These are phyloP conservation scores for Lepidopterella palustris DNA, from an alignment of 495 filamentous ascomycete genomes.

Conservation along the genomic window DNA sequence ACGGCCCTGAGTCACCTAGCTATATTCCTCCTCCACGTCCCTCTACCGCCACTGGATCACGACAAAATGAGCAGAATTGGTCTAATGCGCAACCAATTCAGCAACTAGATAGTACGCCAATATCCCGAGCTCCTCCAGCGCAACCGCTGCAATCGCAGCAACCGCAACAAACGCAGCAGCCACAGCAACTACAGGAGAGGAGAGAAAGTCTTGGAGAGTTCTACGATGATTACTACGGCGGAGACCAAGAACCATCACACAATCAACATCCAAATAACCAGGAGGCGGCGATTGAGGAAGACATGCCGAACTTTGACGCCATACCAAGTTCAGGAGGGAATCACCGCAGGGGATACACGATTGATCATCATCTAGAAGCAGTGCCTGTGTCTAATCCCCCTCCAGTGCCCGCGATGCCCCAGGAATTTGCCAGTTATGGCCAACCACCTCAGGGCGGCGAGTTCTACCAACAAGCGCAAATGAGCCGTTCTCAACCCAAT, in stretches of 20 bases:
- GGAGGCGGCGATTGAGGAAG: slow-evolving; percentile 40
- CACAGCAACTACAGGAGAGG: slow-evolving; percentile 14
- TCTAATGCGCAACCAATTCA: slow-evolving; percentile 13
- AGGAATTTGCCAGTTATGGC: neutral
- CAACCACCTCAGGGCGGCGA: slow-evolving; percentile 36
- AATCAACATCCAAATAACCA: slow-evolving; percentile 11
- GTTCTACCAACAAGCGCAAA: slow-evolving; percentile 39
- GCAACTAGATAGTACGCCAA: slow-evolving; percentile 31
- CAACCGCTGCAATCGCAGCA: slow-evolving; percentile 15
- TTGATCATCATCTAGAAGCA: slow-evolving; percentile 47
- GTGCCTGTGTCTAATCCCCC: neutral
- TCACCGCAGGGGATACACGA: slow-evolving; percentile 34
- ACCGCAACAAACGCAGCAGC: slow-evolving; percentile 9
- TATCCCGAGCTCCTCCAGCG: slow-evolving; percentile 10
- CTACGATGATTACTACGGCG: slow-evolving; percentile 52
- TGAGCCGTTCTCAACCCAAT: slow-evolving; percentile 63
- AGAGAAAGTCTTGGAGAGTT: slow-evolving; percentile 37
- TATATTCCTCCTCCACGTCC: slow-evolving; percentile 42
- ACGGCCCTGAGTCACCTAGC: slow-evolving; percentile 31
- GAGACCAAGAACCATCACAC: neutral
- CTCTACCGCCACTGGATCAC: slow-evolving; percentile 45
- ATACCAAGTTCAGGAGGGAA: slow-evolving; percentile 40
- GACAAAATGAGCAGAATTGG: slow-evolving; percentile 11
- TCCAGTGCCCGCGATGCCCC: slow-evolving; percentile 5
- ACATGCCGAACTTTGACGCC: slow-evolving; percentile 73